Evolutionary conservation across 495 filamentous ascomycete genomes (phyloP), one percentile per base, ranked within the genome.

Genomic region (Pyrenopolyporus hunteri): DNA sequence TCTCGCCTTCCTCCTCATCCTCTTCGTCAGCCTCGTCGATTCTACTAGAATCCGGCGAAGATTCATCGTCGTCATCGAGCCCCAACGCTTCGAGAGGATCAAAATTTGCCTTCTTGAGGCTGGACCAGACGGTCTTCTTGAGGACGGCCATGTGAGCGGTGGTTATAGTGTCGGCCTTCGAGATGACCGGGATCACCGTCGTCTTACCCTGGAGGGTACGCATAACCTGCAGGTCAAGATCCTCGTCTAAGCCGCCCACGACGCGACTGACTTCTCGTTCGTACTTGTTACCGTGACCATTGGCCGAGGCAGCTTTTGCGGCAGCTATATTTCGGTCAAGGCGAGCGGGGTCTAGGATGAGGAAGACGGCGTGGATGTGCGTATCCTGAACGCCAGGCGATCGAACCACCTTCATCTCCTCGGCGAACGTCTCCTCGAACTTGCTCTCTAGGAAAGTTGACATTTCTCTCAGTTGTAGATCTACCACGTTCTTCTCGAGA

Each of bases 161-260:
- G 36, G 94, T 98, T 64, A 98, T 90, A 10, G 92, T 98, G 72
- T 98, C 94, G 29, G 94, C 95, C 77, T 98, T 98, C 69, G 92
- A 90, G 73, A 98, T 93, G 32, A 98, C 89, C 0, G 94, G 94
- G 26, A 98, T 90, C 46, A 98, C 91, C 0, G 91, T 96, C 0
- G 95, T 97, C 79, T 97, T 98, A 63, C 92, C 92, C 69, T 94
- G 86, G 29, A 98, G 80, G 13, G 88, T 89, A 44, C 90, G 89
- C 49, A 98, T 80, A 36, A 98, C 89, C 68, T 96, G 91, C 19
- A 98, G 74, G 69, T 98, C 94, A 5, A 98, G 82, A 65, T 93
- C 89, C 59, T 93, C 89, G 69, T 98, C 93, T 23, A 98, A 78
- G 28, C 89, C 83, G 9, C 88, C 91, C n/a, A 85, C 44, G 25